Base-by-base conservation (phyloP, 345 rosid species). In the Hibiscus mutabilis region DNA sequence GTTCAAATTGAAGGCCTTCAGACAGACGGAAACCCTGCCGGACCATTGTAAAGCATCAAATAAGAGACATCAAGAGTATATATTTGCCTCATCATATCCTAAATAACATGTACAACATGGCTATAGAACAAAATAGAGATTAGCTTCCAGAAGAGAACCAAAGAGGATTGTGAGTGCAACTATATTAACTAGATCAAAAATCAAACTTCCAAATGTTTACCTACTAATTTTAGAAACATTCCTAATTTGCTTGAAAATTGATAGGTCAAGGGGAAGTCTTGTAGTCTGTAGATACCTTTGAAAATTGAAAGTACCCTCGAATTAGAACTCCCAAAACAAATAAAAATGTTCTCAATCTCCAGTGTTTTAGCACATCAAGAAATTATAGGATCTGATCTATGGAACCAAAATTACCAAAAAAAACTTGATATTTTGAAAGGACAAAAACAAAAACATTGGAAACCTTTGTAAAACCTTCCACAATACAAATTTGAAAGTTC, bases 31-130 rank as follows among this genome's bases (percentile, higher is more conserved):
- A 37, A 15, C 31, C 66, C 66, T 49, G 51, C 68, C 67, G 60
- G 73, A 79, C 24, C 58, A 67, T 6, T 1, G 8, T n/a, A 67
- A 79, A 71, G 27, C 51, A 47, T 66, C 42, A 37, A 60, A 35
- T 19, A 22, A 75, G 64, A 66, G 24, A 35, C 37, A 21, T 63
- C 52, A 2, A 42, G 51, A 49, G 35, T 55, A 21, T 33, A 58
- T 40, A 31, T 1, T 62, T 40, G 47, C 66, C 12, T 62, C 33
- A 13, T 10, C 5, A 65, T 42, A 22, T 46, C 35, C 19, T 65
- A 65, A 11, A 14, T 44, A 65, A 65, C 13, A 51, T 51, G 19
- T n/a, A 42, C 14, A 42, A 0, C 13, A 42, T 37, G 10, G 21
- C 9, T n/a, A 51, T 1, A 51, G 56, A n/a, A 51, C 21, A 51